Conservation (phyloP, 371 early-diverging fungal genomes). For the Mucor velutinosus region DNA sequence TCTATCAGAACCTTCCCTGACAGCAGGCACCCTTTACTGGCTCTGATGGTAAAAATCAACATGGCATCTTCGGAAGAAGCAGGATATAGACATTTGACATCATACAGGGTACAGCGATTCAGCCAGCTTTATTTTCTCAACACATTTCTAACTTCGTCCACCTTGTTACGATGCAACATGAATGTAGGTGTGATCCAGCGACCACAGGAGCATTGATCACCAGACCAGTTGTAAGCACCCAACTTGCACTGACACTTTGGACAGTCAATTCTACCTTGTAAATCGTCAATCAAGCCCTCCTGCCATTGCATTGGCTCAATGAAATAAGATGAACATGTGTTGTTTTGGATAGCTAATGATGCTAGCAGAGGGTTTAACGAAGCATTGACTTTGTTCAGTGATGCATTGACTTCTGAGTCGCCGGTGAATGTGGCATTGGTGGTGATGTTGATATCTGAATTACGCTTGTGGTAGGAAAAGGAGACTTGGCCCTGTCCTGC, state of each 20-base stretch:
- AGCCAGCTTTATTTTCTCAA: slow-evolving; percentile 18
- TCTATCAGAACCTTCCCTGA: not conserved
- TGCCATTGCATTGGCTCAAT: slow-evolving; percentile 91
- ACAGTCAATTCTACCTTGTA: slow-evolving; percentile 81
- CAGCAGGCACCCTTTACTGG: no score
- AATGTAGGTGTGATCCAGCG: slow-evolving; percentile 88
- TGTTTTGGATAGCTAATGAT: slow-evolving; percentile 34
- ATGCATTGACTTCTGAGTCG: slow-evolving; percentile 13
- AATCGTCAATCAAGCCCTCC: slow-evolving; percentile 51
- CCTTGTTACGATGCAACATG: slow-evolving; percentile 76
- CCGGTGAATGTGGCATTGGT: slow-evolving; percentile 20
- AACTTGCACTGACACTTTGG: slow-evolving; percentile 85
- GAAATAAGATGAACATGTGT: slow-evolving; percentile 76
- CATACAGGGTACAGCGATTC: no score
- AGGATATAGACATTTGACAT: not conserved
- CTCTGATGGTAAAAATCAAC: no score
- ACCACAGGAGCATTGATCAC: slow-evolving; percentile 84
- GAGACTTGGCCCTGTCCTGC: slow-evolving; percentile 73
- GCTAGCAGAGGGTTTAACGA: slow-evolving; percentile 51
- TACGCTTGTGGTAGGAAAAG: slow-evolving; percentile 74
- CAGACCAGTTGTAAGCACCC: slow-evolving; percentile 86
- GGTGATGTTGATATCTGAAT: slow-evolving; percentile 43
- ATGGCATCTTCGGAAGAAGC: not conserved
- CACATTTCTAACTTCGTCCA: slow-evolving; percentile 58
- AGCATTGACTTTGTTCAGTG: slow-evolving; percentile 24